These are phyloP conservation scores for Candida vaughaniae DNA, from an alignment of 805 yeast species.

Conservation along the genomic window DNA sequence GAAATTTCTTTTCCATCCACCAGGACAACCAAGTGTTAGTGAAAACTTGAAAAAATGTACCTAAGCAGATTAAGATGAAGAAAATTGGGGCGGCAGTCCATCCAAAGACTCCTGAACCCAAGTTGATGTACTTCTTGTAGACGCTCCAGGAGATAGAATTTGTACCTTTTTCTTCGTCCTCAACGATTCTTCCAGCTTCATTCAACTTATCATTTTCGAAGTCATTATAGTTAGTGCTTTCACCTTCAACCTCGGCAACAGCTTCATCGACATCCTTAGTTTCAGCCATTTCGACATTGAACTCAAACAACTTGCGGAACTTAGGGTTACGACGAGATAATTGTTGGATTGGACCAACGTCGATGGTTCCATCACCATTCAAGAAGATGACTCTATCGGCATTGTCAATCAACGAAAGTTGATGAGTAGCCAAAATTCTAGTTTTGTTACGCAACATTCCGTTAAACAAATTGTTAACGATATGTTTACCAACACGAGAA, in stretches of 20 bases:
- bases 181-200: constrained; percentile 28
- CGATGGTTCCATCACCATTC: constrained; percentile 42
- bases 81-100: constrained; percentile 32
- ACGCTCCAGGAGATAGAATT: constrained; percentile 41
- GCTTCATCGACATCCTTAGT: constrained; percentile 9
- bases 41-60: constrained; percentile 42
- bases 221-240: constrained; percentile 4
- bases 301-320: constrained; percentile 54
- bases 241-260: constrained; percentile 4
- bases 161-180: constrained; percentile 36
- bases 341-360: constrained; percentile 35
- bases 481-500: constrained; percentile 42
- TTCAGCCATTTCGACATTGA: constrained; percentile 21
- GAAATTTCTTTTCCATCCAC: constrained; percentile 38
- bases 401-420: constrained; percentile 34
- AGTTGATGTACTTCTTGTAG: constrained; percentile 34
- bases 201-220: constrained; percentile 1
- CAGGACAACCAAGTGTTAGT: constrained; percentile 47
- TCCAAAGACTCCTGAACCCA: constrained; percentile 41
- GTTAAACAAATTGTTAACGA: constrained; percentile 32
- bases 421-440: constrained; percentile 43
- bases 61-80: constrained; percentile 28
- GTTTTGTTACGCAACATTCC: constrained; percentile 34
- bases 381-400: constrained; percentile 41
- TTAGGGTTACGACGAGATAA: constrained; percentile 36